Evolutionary conservation across 2,329 filamentous ascomycete species (phyloP).

Genomic region (Colletotrichum phormii): DNA sequence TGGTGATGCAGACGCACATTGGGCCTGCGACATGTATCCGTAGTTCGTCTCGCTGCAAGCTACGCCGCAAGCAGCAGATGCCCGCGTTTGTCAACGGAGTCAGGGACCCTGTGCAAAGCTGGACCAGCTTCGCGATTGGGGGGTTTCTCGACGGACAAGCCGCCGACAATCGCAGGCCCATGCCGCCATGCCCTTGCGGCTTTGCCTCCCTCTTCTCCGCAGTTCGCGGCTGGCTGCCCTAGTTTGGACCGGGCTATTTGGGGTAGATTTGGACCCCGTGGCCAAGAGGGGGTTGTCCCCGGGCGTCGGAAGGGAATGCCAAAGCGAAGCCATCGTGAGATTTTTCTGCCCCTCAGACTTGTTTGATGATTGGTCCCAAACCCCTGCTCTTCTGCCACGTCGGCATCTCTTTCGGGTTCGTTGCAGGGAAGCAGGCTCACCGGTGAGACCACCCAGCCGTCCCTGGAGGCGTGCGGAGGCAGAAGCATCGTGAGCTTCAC

Average conservation of each 20-base stretch:
- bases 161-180: conserved; percentile 9
- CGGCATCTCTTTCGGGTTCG: conserved; percentile 22
- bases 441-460: neutral
- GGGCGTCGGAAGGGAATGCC: conserved; percentile 15
- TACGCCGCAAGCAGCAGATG: conserved; percentile 22
- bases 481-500: conserved; percentile 23
- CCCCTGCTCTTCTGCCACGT: conserved; percentile 24
- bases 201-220: conserved; percentile 19
- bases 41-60: conserved; percentile 13
- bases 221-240: conserved; percentile 10
- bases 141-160: neutral
- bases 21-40: neutral
- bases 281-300: neutral
- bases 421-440: conserved; percentile 4
- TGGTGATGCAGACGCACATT: neutral
- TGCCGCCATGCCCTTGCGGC: conserved; percentile 4
- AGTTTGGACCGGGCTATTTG: conserved; percentile 33
- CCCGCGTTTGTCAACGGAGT: conserved; percentile 14
- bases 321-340: conserved; percentile 37
- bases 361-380: neutral
- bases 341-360: neutral
- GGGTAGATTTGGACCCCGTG: conserved; percentile 13
- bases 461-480: neutral
- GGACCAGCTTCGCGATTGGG: conserved; percentile 4
- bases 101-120: neutral